These are phyloP conservation scores for Sporothrix variecibatus DNA, from an alignment of 2,329 filamentous ascomycete genomes.

Conservation along the genomic window DNA sequence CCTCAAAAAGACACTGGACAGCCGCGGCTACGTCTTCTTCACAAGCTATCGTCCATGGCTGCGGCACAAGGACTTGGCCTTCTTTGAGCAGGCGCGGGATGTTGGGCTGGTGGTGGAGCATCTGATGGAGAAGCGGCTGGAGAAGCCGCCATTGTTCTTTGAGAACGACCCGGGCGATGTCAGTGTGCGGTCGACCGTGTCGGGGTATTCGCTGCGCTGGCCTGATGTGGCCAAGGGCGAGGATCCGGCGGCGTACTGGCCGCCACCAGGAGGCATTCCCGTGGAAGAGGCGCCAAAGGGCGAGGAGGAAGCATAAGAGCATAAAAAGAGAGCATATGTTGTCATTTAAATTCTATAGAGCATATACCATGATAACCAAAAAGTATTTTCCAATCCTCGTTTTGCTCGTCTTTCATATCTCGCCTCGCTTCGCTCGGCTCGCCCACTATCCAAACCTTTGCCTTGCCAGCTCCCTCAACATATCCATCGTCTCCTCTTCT, in stretches of 20 bases:
- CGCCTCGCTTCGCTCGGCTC: neutral
- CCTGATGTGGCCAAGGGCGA: slow-evolving; percentile 39
- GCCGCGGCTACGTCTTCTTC: slow-evolving; percentile 84
- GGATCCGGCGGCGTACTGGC: slow-evolving; percentile 28
- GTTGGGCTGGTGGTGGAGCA: slow-evolving; percentile 76
- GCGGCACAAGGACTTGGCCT: slow-evolving; percentile 77
- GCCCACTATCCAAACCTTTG: slow-evolving; percentile 22
- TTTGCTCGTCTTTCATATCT: neutral
- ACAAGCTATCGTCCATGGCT: slow-evolving; percentile 93
- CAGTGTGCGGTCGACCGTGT: slow-evolving; percentile 77
- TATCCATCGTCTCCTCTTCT: slow-evolving; percentile 21
- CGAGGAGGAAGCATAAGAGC: neutral
- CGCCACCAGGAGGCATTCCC: slow-evolving; percentile 21
- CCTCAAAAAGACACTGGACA: slow-evolving; percentile 56
- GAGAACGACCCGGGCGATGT: slow-evolving; percentile 85
- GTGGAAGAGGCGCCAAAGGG: neutral
- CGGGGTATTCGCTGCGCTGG: slow-evolving; percentile 75
- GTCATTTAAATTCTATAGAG: neutral
- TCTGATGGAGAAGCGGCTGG: slow-evolving; percentile 78
- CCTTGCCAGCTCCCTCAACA: slow-evolving; percentile 22
- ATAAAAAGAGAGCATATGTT: neutral
- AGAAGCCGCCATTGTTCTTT: slow-evolving; percentile 79
- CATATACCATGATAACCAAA: neutral
- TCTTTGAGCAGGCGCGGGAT: slow-evolving; percentile 75
- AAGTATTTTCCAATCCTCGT: neutral